Conservation (phyloP, 306 rosid species). For the Medicago lupulina region DNA sequence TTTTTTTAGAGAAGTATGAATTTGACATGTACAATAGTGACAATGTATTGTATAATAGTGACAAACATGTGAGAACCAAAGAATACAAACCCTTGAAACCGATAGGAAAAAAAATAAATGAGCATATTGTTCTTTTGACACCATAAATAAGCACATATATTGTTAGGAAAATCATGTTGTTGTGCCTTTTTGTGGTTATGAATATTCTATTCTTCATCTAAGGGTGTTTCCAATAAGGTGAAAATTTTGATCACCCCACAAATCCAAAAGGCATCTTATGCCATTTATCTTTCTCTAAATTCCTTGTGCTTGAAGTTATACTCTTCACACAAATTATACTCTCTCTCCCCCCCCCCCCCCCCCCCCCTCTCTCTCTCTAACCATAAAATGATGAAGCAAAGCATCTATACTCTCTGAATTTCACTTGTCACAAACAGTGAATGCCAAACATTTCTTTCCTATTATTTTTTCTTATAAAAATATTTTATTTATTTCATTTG, state of each 20-base stretch:
- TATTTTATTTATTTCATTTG: slow-evolving; percentile 25
- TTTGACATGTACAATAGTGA: no score
- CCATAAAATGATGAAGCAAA: slow-evolving; percentile 56
- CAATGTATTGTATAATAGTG: no score
- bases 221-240: slow-evolving; percentile 26
- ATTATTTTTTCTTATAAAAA: not conserved
- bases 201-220: slow-evolving; percentile 39
- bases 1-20: no score
- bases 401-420: slow-evolving; percentile 50
- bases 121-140: no score
- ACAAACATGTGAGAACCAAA: no score
- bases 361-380: not conserved
- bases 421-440: slow-evolving; percentile 42
- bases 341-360: slow-evolving; percentile 1
- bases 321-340: slow-evolving; percentile 32
- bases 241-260: slow-evolving; percentile 28
- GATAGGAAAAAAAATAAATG: no score
- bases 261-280: slow-evolving; percentile 33
- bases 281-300: slow-evolving; percentile 26
- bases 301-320: slow-evolving; percentile 39
- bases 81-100: no score
- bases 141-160: not conserved
- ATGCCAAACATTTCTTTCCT: not conserved
- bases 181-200: slow-evolving; percentile 6
- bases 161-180: slow-evolving; percentile 8